These are phyloP conservation scores for Ilex paraguariensis DNA, from an alignment of 305 asterid species.

Conservation along the genomic window DNA sequence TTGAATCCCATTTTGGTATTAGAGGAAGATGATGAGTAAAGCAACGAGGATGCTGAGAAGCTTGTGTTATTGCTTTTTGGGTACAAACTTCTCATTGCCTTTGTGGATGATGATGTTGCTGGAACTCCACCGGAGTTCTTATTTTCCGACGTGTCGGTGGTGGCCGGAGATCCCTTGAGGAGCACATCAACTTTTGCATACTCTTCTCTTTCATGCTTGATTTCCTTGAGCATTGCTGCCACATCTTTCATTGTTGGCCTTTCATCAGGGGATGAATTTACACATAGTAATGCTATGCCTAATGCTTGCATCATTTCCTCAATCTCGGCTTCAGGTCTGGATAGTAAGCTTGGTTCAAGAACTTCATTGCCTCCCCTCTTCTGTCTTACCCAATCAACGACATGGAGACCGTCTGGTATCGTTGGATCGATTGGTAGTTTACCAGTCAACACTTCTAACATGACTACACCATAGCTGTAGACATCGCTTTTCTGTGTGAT, in stretches of 20 bases:
- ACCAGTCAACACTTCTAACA: slow-evolving; percentile 42
- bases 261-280: slow-evolving; percentile 32
- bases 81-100: slow-evolving; percentile 15
- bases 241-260: slow-evolving; percentile 56
- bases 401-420: slow-evolving; percentile 41
- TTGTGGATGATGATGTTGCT: slow-evolving; percentile 33
- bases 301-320: slow-evolving; percentile 42
- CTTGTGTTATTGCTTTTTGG: slow-evolving; percentile 30
- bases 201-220: slow-evolving; percentile 45
- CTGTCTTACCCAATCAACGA: slow-evolving; percentile 39
- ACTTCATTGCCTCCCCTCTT: slow-evolving; percentile 26
- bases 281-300: slow-evolving; percentile 39
- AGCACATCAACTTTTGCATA: slow-evolving; percentile 32
- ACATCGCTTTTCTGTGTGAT: slow-evolving; percentile 41
- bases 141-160: slow-evolving; percentile 6
- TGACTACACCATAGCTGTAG: slow-evolving; percentile 43
- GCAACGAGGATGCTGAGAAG: slow-evolving; percentile 39
- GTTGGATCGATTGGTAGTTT: slow-evolving; percentile 51
- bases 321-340: slow-evolving; percentile 31
- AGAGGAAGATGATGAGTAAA: slow-evolving; percentile 29
- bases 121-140: slow-evolving; percentile 12
- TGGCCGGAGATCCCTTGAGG: slow-evolving; percentile 28
- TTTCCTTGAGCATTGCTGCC: slow-evolving; percentile 46
- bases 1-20: slow-evolving; percentile 20
- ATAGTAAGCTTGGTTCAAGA: slow-evolving; percentile 24